These are phyloP conservation scores for Ceratonia siliqua DNA, from an alignment of 306 rosid species.

Conservation along the genomic window DNA sequence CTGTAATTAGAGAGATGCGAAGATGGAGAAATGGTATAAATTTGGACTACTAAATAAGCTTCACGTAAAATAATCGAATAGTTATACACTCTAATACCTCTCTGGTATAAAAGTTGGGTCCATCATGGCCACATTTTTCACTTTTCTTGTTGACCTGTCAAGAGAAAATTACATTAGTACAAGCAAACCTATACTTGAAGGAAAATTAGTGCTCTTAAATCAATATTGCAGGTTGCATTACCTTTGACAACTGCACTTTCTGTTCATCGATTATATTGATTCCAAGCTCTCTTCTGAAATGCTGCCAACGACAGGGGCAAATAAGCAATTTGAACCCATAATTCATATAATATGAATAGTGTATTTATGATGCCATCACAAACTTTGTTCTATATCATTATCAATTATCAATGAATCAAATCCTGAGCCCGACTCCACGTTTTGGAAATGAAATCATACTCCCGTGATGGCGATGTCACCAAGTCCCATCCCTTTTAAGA, in stretches of 20 bases:
- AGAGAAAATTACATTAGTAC: neutral
- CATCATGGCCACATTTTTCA: slow-evolving; percentile 62
- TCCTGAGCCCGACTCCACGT: neutral
- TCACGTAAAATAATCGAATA: neutral
- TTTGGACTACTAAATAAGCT: slow-evolving; percentile 5
- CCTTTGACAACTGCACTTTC: slow-evolving; percentile 29
- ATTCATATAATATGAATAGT: neutral
- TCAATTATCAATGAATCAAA: no score
- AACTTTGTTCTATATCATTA: neutral
- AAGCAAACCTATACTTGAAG: neutral
- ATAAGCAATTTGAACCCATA: neutral
- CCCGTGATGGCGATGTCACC: neutral
- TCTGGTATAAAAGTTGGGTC: slow-evolving; percentile 33
- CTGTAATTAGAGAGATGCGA: neutral
- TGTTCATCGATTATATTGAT: slow-evolving; percentile 19
- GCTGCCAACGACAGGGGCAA: slow-evolving; percentile 13
- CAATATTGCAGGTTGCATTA: neutral
- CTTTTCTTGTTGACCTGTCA: slow-evolving; percentile 46
- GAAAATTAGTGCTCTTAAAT: neutral
- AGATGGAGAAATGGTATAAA: no score
- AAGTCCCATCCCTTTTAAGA: neutral
- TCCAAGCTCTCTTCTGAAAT: slow-evolving; percentile 25
- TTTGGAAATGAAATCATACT: neutral
- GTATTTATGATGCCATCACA: neutral
- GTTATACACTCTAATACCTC: neutral